Conservation (phyloP, 306 rosid genomes). For the Vigna mungo region DNA sequence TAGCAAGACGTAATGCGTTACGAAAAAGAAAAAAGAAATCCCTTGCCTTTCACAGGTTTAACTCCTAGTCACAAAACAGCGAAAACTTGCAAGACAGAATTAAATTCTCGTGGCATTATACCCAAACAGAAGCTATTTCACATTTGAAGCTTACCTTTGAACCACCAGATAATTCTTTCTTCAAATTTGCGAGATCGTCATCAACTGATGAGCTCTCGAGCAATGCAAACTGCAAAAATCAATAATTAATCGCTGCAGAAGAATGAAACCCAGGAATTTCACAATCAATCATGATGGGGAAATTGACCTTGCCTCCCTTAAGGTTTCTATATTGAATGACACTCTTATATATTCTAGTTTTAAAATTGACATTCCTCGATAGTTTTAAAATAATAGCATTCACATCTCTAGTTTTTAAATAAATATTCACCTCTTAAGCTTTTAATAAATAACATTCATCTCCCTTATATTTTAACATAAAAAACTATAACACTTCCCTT, state of each 20-base stretch:
- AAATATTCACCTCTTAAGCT: too few relatives aligned
- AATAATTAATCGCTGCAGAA: constrained; percentile 30
- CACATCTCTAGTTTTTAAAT: too few relatives aligned
- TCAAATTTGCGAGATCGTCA: constrained; percentile 80
- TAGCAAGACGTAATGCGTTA: constrained; percentile 32
- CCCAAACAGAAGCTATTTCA: constrained; percentile 13
- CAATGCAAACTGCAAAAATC: constrained; percentile 81
- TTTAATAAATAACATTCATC: too few relatives aligned
- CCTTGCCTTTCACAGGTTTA: constrained; percentile 14
- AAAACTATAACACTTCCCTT: too few relatives aligned
- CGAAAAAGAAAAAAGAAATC: neutral
- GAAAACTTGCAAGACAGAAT: constrained; percentile 36
- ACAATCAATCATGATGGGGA: constrained; percentile 9
- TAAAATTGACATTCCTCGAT: too few relatives aligned
- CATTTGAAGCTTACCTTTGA: constrained; percentile 64
- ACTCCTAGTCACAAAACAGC: neutral
- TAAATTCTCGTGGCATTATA: neutral
- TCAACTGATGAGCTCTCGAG: constrained; percentile 89
- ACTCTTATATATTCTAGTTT: too few relatives aligned
- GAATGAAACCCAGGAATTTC: constrained; percentile 35
- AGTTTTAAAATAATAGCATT: too few relatives aligned
- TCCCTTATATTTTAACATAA: too few relatives aligned
- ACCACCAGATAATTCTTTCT: constrained; percentile 77
- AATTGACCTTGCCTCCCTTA: too few relatives aligned
- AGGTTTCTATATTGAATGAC: too few relatives aligned